Evolutionary conservation across 1,139 yeast species (phyloP).

Genomic region (Blastobotrys arbuscula): DNA sequence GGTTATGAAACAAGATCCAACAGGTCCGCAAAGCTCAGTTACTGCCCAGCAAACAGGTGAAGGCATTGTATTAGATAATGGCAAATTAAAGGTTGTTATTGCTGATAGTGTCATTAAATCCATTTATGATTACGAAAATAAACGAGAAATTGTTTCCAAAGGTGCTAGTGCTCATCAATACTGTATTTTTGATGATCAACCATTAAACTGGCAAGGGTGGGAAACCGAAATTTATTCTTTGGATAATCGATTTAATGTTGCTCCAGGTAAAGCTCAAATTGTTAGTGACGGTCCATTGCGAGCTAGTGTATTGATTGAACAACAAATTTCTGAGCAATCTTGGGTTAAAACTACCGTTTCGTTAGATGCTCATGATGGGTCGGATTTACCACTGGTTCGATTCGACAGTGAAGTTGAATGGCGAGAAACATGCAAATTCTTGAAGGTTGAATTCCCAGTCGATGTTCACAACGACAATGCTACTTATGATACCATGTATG

Average conservation of each 20-base stretch:
- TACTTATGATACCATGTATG: slow-evolving; percentile 89
- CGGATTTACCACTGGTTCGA: slow-evolving; percentile 30
- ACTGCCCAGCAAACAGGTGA: slow-evolving; percentile 38
- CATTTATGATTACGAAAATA: slow-evolving; percentile 51
- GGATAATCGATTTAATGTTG: slow-evolving; percentile 50
- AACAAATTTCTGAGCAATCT: slow-evolving; percentile 51
- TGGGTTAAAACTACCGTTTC: slow-evolving; percentile 66
- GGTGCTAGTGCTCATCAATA: slow-evolving; percentile 62
- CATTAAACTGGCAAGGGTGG: slow-evolving; percentile 93
- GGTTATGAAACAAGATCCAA: slow-evolving; percentile 15
- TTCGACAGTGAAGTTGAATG: slow-evolving; percentile 72
- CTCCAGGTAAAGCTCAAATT: slow-evolving; percentile 41
- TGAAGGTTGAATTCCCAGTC: slow-evolving; percentile 93
- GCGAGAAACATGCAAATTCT: slow-evolving; percentile 81
- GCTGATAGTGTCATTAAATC: slow-evolving; percentile 59
- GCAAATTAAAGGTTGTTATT: slow-evolving; percentile 50
- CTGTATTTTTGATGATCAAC: slow-evolving; percentile 81
- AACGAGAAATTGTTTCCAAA: slow-evolving; percentile 66
- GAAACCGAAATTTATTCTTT: slow-evolving; percentile 88
- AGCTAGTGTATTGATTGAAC: slow-evolving; percentile 53
- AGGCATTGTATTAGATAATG: slow-evolving; percentile 50
- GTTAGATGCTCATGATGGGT: slow-evolving; percentile 46
- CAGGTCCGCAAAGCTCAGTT: slow-evolving; percentile 11
- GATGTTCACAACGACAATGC: slow-evolving; percentile 72
- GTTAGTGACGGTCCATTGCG: slow-evolving; percentile 52